Conservation (phyloP, 148 eudicot genomes). For the Euryodendron excelsum region DNA sequence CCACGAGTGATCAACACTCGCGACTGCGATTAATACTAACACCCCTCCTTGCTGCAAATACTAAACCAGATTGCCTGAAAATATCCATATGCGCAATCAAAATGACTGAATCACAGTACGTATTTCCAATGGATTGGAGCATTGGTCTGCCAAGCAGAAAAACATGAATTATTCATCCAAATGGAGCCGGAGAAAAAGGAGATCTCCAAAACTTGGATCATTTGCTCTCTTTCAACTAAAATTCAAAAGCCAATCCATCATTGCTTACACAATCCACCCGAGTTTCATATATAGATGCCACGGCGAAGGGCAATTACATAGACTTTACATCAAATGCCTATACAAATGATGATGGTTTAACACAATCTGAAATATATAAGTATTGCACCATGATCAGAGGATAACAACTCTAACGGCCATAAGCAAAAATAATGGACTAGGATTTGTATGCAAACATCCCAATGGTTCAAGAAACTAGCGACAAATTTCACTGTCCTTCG, state of each 20-base stretch:
- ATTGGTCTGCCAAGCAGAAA: too few relatives aligned
- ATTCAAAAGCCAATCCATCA: not conserved
- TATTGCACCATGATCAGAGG: too few relatives aligned
- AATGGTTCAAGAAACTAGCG: constrained; percentile 8
- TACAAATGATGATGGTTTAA: not conserved
- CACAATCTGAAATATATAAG: not conserved
- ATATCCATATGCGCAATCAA: too few relatives aligned
- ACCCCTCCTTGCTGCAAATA: too few relatives aligned
- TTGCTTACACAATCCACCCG: not conserved
- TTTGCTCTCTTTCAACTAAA: not conserved
- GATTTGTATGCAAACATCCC: not conserved
- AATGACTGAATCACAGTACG: too few relatives aligned
- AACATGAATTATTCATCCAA: too few relatives aligned
- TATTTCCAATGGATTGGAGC: too few relatives aligned
- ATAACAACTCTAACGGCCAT: not conserved
- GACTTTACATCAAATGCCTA: too few relatives aligned
- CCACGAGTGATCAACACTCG: too few relatives aligned
- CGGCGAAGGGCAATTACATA: not conserved
- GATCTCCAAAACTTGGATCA: not conserved
- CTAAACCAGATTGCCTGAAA: too few relatives aligned
- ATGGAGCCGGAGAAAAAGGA: too few relatives aligned
- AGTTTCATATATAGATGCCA: not conserved
- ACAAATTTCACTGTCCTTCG: constrained; percentile 6
- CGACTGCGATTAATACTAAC: too few relatives aligned
- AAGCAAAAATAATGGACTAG: not conserved